These are phyloP conservation scores for Boletus rubescentipes DNA, from an alignment of 768 basidiomycete genomes.

Conservation along the genomic window DNA sequence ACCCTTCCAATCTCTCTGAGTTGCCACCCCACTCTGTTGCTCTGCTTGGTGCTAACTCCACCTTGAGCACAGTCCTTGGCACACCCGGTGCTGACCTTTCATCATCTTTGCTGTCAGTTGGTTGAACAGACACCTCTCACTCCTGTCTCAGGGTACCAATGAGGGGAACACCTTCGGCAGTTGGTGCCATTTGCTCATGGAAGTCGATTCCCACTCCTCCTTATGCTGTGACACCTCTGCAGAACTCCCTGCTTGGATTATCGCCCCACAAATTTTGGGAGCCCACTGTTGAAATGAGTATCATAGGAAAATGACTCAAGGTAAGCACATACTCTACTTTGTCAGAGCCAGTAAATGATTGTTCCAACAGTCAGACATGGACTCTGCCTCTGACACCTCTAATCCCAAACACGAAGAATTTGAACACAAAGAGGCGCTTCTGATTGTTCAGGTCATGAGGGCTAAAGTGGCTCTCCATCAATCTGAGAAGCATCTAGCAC, in stretches of 20 bases:
- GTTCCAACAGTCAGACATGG: background rate
- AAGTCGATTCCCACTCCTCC: background rate
- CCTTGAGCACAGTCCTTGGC: background rate
- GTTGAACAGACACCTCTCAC: background rate
- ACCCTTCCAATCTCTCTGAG: background rate
- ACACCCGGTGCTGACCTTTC: background rate
- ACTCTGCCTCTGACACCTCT: background rate
- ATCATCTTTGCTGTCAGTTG: background rate
- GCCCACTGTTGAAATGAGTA: background rate
- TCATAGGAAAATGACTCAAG: background rate
- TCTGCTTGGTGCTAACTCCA: background rate
- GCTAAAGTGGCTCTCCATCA: background rate
- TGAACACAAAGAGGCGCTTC: background rate
- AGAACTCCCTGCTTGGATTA: background rate
- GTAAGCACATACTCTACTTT: background rate
- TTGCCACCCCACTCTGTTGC: background rate
- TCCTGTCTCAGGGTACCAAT: background rate
- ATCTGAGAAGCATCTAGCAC: background rate
- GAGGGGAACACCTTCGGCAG: background rate
- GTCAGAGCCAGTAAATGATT: background rate
- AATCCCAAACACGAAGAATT: background rate
- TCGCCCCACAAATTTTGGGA: background rate
- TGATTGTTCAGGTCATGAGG: background rate
- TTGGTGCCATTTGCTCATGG: background rate
- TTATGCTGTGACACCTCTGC: background rate